Base-by-base conservation (phyloP, 2,329 filamentous ascomycete genomes). In the Blastomyces emzantsi region DNA sequence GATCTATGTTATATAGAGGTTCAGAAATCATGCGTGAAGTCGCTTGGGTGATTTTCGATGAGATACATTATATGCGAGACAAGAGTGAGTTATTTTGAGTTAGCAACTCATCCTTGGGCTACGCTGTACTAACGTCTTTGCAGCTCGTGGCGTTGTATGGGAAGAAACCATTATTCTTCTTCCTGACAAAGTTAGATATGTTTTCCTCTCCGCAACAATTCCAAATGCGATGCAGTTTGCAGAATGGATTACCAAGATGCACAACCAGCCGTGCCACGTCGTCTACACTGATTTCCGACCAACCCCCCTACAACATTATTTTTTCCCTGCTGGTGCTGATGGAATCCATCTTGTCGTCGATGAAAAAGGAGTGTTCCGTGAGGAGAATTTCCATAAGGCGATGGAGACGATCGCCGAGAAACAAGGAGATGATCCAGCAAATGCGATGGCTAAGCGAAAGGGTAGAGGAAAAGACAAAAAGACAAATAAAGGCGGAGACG, bases 1-100 rank as follows among this genome's bases (percentile, higher is more conserved):
- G 94, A 59, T 97, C 93, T 22, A 99, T 99, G 94, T 76, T 99
- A 78, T 99, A 99, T 77, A 86, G 94, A 69, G 94, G 94, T 65
- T 97, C 94, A 0, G 94, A 99, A 79, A 97, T 99, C 68, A 99
- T 99, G 93, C 91, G 94, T 69, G 94, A 99, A 79, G 95, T 99
- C 1, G 92, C 90, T 17, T 99, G 94, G 94, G 95, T 99, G 1
- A 82, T 99, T 1, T 99, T 99, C 70, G 94, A 99, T 77, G 94
- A 99, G 77, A 96, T 99, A 66, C 94, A 99, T 77, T 99, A 99
- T 78, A 88, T 99, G 86, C 87, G 94, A 72, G 94, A 99, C 77
- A 95, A 95, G 77, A 81, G 76, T 77, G 72, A 66, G 74, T 67
- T 30, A 28, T 45, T 45, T 36, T 2, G n/a, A 25, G 22, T 28